Conservation (phyloP, 345 rosid species). For the Gynandropsis gynandra region DNA sequence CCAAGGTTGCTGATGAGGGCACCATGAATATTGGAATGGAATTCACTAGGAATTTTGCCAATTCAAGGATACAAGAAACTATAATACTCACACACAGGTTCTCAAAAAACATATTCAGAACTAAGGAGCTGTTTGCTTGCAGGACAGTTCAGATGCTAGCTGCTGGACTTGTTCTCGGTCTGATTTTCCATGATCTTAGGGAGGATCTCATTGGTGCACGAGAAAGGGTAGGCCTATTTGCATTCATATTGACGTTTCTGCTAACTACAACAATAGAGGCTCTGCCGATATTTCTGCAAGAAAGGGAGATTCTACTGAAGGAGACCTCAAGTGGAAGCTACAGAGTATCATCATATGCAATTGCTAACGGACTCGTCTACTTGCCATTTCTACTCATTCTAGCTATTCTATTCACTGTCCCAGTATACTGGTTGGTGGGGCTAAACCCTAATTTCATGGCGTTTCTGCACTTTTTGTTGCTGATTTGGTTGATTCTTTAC, state of each 20-base stretch:
- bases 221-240: slow-evolving; percentile 89
- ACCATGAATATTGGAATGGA: slow-evolving; percentile 31
- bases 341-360: slow-evolving; percentile 78
- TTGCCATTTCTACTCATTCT: slow-evolving; percentile 83
- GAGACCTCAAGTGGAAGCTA: slow-evolving; percentile 86
- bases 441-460: slow-evolving; percentile 57
- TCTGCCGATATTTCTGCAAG: slow-evolving; percentile 82
- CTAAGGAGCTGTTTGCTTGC: slow-evolving; percentile 79
- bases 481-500: slow-evolving; percentile 92
- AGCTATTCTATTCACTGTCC: slow-evolving; percentile 58
- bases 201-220: slow-evolving; percentile 58
- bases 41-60: slow-evolving; percentile 43
- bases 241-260: slow-evolving; percentile 79
- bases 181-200: slow-evolving; percentile 57
- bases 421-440: slow-evolving; percentile 86
- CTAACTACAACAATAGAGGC: slow-evolving; percentile 83
- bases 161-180: slow-evolving; percentile 82
- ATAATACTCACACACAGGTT: slow-evolving; percentile 71
- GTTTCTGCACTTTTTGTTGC: slow-evolving; percentile 61
- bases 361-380: slow-evolving; percentile 85
- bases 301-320: slow-evolving; percentile 82
- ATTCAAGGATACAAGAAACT: slow-evolving; percentile 64
- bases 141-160: slow-evolving; percentile 77
- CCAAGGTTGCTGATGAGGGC: slow-evolving; percentile 60
- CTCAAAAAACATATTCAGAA: slow-evolving; percentile 82